Base-by-base conservation (phyloP, 345 rosid genomes). In the Linum tenue region DNA sequence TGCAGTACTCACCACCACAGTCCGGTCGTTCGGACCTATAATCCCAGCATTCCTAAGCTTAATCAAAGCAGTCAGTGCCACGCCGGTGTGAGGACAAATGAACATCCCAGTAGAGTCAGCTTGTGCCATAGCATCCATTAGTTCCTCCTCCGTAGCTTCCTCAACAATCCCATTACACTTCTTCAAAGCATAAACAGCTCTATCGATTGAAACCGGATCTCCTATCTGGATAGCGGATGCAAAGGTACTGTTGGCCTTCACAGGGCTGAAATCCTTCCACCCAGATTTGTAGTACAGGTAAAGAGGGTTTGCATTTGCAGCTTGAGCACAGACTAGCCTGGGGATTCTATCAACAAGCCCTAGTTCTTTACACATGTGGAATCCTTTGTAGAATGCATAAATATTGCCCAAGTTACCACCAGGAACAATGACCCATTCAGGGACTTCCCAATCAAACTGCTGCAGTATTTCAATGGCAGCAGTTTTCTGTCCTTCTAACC, bases 41-140 rank as follows among this genome's bases (percentile, higher is more conserved):
- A 89, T 79, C 70, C 96, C 96, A 15, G 85, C 83, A 5, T 80
- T 80, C 80, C 96, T 84, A 58, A 89, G 90, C 80, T 91, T 91
- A 59, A 75, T 71, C 80, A 91, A 58, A 2, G 98, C 98, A 0
- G 95, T 82, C 55, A 91, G 68, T 3, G 98, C 98, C 48, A 91
- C 96, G 56, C 98, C 98, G 2, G 98, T 89, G 68, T 91, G 98
- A 2, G 98, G 96, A 56, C 98, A 91, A 5, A 83, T 87, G 76
- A 91, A 91, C 96, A 91, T 91, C 56, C 96, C 98, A 0, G 98
- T 91, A 4, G 95, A 89, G 83, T 91, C 96, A 0, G 98, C 98
- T 58, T 72, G 85, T 1, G 96, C 96, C 95, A 84, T 87, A 8
- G 96, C 96, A 61, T 91, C 96, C 98, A 91, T 91, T 74, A 91